phyloP scores from a whole-genome alignment of 768 basidiomycete genomes.

The Hericium erinaceus region DNA sequence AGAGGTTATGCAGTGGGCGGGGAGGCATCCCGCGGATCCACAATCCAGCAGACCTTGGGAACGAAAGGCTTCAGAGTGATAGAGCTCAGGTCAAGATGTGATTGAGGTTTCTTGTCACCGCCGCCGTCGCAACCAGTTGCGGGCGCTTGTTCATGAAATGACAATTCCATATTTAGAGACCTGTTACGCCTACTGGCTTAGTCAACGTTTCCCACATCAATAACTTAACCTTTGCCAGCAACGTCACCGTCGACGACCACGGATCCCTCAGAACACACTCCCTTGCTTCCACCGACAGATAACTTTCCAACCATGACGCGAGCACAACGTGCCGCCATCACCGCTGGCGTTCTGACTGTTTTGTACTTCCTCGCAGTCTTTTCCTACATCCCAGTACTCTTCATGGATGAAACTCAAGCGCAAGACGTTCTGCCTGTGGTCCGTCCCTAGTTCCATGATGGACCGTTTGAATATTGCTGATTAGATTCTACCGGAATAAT shows the following conservation, averaged over 20 bases:
- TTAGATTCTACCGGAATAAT: not conserved
- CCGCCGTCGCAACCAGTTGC: not conserved
- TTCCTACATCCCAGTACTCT: conserved; percentile 43
- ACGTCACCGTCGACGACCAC: not conserved
- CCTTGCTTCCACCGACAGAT: not conserved
- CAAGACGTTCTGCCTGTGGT: conserved; percentile 53
- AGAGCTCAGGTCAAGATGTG: not conserved
- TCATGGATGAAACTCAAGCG: conserved; percentile 36
- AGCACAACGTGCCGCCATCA: conserved; percentile 42
- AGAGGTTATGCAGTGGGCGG: conserved; percentile 3
- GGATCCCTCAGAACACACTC: not conserved
- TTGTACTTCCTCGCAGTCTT: conserved; percentile 52
- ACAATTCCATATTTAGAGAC: too few relatives aligned
- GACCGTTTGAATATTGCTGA: not conserved
- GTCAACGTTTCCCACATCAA: not conserved
- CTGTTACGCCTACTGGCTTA: not conserved
- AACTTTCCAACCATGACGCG: conserved; percentile 42
- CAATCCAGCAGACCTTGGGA: too few relatives aligned
- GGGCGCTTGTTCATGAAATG: too few relatives aligned
- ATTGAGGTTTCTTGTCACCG: not conserved
- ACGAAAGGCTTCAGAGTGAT: not conserved
- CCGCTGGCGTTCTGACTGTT: conserved; percentile 32
- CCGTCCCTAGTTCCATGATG: conserved; percentile 18
- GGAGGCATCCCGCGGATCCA: conserved; percentile 8
- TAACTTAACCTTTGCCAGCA: not conserved